These are phyloP conservation scores for Pyrrhoderma lamaoense DNA, from an alignment of 1,284 basidiomycete species.

Conservation along the genomic window DNA sequence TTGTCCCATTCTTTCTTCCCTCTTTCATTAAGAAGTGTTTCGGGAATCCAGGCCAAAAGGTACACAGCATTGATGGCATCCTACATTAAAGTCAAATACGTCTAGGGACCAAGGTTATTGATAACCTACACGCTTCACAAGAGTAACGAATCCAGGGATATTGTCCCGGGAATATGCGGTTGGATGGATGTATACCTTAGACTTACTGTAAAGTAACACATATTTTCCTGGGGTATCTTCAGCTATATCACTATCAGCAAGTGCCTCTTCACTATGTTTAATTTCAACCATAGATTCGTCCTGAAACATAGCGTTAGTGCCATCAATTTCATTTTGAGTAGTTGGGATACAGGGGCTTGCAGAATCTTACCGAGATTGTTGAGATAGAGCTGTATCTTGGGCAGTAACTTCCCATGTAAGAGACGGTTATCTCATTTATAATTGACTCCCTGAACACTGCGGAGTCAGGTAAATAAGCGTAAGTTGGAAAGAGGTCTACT, in stretches of 20 bases:
- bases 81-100: constrained; percentile 30
- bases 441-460: too few species aligned
- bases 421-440: background rate
- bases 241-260: constrained; percentile 23
- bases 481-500: too few species aligned
- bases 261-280: constrained; percentile 34
- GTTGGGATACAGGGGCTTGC: background rate
- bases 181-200: constrained; percentile 91
- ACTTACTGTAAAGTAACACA: constrained; percentile 80
- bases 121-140: constrained; percentile 70
- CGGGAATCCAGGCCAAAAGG: constrained; percentile 81
- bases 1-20: constrained; percentile 78
- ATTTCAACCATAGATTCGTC: constrained; percentile 77
- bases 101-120: constrained; percentile 6
- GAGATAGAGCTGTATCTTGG: constrained; percentile 10
- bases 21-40: constrained; percentile 67
- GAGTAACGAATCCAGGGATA: constrained; percentile 84
- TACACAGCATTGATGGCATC: constrained; percentile 67
- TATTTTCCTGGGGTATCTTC: constrained; percentile 49
- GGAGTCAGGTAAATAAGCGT: too few species aligned
- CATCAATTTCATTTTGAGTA: background rate
- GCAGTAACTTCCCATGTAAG: constrained; percentile 5
- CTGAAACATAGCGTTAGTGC: too few species aligned
- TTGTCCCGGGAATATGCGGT: constrained; percentile 89
- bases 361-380: constrained; percentile 13